phyloP scores from a whole-genome alignment of 75 land plant genomes.

The Azolla pinnata region DNA sequence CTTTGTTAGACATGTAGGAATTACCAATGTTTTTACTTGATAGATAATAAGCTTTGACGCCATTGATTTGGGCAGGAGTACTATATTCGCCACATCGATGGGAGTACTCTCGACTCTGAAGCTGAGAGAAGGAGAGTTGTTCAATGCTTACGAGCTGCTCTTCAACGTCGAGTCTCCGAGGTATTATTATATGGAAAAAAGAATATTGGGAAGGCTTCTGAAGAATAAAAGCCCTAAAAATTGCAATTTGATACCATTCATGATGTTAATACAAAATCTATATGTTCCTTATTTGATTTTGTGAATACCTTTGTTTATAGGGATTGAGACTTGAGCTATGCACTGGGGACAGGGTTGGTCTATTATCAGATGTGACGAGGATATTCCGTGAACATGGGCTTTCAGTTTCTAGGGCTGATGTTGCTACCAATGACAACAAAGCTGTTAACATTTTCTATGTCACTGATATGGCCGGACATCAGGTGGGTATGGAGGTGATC shows the following conservation, averaged over 20 bases:
- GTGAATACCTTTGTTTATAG: slow-evolving; percentile 26
- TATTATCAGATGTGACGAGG: slow-evolving; percentile 61
- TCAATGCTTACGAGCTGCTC: slow-evolving; percentile 80
- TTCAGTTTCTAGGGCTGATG: slow-evolving; percentile 58
- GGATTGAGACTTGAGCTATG: slow-evolving; percentile 55
- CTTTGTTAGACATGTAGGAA: background rate
- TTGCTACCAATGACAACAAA: slow-evolving; percentile 21
- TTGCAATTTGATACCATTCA: no score
- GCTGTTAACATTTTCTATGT: slow-evolving; percentile 39
- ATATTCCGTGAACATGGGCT: slow-evolving; percentile 62
- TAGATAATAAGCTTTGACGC: background rate
- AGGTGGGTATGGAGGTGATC: slow-evolving; percentile 26
- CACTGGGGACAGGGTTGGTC: slow-evolving; percentile 49
- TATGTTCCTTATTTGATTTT: background rate
- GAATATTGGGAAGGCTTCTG: background rate
- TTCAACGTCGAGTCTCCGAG: slow-evolving; percentile 68
- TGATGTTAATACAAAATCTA: no score
- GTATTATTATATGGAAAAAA: slow-evolving; percentile 17
- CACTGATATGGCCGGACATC: slow-evolving; percentile 28
- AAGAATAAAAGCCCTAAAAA: no score
- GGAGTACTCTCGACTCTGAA: slow-evolving; percentile 39
- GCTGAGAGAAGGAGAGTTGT: slow-evolving; percentile 44
- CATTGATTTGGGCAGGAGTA: slow-evolving; percentile 49
- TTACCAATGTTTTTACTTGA: background rate
- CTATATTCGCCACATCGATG: slow-evolving; percentile 64